Base-by-base conservation (phyloP, 2,329 filamentous ascomycete species). In the Metarhizium brunneum region DNA sequence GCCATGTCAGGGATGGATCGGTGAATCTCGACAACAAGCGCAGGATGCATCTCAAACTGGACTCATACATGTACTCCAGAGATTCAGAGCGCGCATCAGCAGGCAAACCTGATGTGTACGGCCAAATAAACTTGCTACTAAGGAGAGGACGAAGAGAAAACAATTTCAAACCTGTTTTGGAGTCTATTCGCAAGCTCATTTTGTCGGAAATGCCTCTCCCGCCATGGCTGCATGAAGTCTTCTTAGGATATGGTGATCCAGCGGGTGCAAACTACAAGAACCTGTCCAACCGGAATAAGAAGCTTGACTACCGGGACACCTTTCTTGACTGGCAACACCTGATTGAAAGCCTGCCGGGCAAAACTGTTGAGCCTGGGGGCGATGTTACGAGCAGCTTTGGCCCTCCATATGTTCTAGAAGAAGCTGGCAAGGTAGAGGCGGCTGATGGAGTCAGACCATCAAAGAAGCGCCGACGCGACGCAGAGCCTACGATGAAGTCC, bases 271-370 rank as follows among this genome's bases (percentile, higher is more conserved):
- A 84, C 25, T 96, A 95, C 73, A 90, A 88, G 60, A 86, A 90
- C 52, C 74, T 99, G 16, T 74, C 88, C 1, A 94, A 90, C 68
- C 82, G 85, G 57, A 77, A 95, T 60, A 84, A 84, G 64, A 88
- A 82, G 55, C 76, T 99, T 54, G 91, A 99, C 69, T 96, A 91
- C 68, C 82, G 91, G 55, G 95, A 99, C 67, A 97, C 94, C 0
- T 96, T 99, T 68, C 72, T 97, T 57, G 85, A 96, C 72, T 97
- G 92, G 92, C 85, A 95, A 63, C 95, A 99, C 75, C 78, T 99
- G 40, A 80, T 92, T 47, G 90, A 94, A 69, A 94, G 90, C 66
- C 80, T 96, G 58, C 89, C 91, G n/a, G 90, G 89, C 25, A 92
- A 88, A 73, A 88, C 82, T 3, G 81, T 97, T 56, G 90, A 96